Conservation (phyloP, 2,329 filamentous ascomycete species). For the Nemania abortiva region DNA sequence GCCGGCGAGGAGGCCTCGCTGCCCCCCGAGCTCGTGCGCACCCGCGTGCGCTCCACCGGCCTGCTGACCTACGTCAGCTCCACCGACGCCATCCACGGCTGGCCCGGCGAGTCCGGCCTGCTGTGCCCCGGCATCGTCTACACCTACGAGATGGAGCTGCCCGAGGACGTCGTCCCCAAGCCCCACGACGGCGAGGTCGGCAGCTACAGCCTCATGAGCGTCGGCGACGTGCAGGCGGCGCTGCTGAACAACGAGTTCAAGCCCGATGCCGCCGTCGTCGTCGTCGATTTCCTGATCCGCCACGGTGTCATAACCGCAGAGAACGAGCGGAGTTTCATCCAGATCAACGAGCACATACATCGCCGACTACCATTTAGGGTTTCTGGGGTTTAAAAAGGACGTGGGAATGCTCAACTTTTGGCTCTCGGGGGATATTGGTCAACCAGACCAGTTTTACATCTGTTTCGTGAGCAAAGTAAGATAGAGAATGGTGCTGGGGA, state of each 20-base stretch:
- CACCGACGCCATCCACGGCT: constrained; percentile 63
- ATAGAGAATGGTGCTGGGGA: neutral
- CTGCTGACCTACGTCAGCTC: constrained; percentile 76
- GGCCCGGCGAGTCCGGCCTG: constrained; percentile 72
- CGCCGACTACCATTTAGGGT: constrained; percentile 56
- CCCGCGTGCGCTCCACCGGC: constrained; percentile 65
- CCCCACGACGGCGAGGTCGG: constrained; percentile 85
- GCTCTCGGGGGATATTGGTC: neutral
- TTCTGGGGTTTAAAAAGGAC: constrained; percentile 15
- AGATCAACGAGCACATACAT: constrained; percentile 67
- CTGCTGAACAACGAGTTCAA: constrained; percentile 81
- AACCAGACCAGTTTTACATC: neutral
- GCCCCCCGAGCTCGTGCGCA: constrained; percentile 68
- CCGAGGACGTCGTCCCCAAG: constrained; percentile 66
- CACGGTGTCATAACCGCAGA: constrained; percentile 80
- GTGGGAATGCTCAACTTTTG: neutral
- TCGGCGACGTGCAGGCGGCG: constrained; percentile 69
- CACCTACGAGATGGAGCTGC: constrained; percentile 80
- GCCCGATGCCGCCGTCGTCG: constrained; percentile 81
- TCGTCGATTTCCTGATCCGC: constrained; percentile 85
- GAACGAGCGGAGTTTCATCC: constrained; percentile 77
- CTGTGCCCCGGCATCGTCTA: constrained; percentile 63
- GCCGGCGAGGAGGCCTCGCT: constrained; percentile 78
- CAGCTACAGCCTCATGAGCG: constrained; percentile 75
- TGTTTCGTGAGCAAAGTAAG: neutral